These are phyloP conservation scores for Phytophthora sansomeana DNA, from an alignment of 352 stramenopile species.

Conservation along the genomic window DNA sequence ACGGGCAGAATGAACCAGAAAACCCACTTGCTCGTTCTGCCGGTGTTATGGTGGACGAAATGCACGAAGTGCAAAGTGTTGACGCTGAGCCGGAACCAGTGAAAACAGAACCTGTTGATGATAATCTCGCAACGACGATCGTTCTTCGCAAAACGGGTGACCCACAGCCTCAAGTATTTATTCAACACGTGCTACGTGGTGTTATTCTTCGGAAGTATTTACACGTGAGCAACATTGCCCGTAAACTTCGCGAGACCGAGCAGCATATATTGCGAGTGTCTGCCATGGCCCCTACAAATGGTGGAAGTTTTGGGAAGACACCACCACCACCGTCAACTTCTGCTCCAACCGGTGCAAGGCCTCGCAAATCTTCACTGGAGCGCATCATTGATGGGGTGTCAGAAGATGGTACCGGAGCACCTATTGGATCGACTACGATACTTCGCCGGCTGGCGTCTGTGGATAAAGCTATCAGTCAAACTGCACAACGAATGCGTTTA, in stretches of 20 bases:
- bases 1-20: slow-evolving; percentile 6
- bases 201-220: slow-evolving; percentile 76
- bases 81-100: slow-evolving; percentile 4
- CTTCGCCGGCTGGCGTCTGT: slow-evolving; percentile 60
- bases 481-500: slow-evolving; percentile 59
- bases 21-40: neutral
- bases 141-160: slow-evolving; percentile 43
- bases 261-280: slow-evolving; percentile 52
- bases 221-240: slow-evolving; percentile 67
- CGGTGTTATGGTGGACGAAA: slow-evolving; percentile 5
- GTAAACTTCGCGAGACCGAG: slow-evolving; percentile 71
- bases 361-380: slow-evolving; percentile 24
- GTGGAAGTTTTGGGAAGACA: slow-evolving; percentile 18
- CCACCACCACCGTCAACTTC: neutral
- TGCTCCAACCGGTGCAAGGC: slow-evolving; percentile 8
- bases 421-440: slow-evolving; percentile 27
- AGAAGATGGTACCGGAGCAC: slow-evolving; percentile 1
- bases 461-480: slow-evolving; percentile 73
- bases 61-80: neutral
- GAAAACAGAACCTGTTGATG: slow-evolving; percentile 20
- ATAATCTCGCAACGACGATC: slow-evolving; percentile 41
- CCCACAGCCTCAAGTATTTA: slow-evolving; percentile 49
- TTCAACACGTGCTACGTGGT: slow-evolving; percentile 64
- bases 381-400: slow-evolving; percentile 15
- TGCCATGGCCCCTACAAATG: slow-evolving; percentile 15